Base-by-base conservation (phyloP, 352 stramenopile genomes). In the Phytophthora rubi region DNA sequence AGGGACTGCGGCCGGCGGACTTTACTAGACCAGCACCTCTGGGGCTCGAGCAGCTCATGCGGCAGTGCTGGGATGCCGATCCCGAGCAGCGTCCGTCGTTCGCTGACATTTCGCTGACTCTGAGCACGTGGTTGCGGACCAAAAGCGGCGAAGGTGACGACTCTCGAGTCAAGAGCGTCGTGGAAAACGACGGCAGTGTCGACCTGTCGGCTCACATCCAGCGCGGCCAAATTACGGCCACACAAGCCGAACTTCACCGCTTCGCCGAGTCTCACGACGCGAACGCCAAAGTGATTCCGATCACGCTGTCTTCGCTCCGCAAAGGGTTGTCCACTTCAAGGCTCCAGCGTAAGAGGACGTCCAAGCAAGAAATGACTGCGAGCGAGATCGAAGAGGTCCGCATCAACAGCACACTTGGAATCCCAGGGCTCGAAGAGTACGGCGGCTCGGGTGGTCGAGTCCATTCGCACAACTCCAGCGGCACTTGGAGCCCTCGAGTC, bases 1-100 rank as follows among this genome's bases (percentile, higher is more conserved):
- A 94, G 12, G 85, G 85, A 0, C 72, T 92, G 6, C 76, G 86
- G 16, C 86, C 86, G 0, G 59, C 64, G 9, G 70, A 81, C 2
- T 90, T 93, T 61, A 69, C 59, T 0, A 82, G 77, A 4, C 54
- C 80, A 30, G 81, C 83, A 9, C 86, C 86, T 18, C 73, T 91
- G 0, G 81, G 78, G 0, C 82, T 92, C 12, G 82, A 91, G 12
- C 79, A 89, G 21, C 63, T 94, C 35, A 94, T 94, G 85, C 82
- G 75, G 48, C 83, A 90, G 51, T 94, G 86, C 62, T 94, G 85
- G 86, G 80, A 93, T 54, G 59, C 73, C 1, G 79, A 93, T 37
- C 85, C 86, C 3, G 83, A 91, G 51, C 82, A 92, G 55, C 79
- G 85, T 1, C 85, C 86, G 33, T 80, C 73, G 0, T 94, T 93